Base-by-base conservation (phyloP, 148 eudicot genomes). In the Rheum nobile region DNA sequence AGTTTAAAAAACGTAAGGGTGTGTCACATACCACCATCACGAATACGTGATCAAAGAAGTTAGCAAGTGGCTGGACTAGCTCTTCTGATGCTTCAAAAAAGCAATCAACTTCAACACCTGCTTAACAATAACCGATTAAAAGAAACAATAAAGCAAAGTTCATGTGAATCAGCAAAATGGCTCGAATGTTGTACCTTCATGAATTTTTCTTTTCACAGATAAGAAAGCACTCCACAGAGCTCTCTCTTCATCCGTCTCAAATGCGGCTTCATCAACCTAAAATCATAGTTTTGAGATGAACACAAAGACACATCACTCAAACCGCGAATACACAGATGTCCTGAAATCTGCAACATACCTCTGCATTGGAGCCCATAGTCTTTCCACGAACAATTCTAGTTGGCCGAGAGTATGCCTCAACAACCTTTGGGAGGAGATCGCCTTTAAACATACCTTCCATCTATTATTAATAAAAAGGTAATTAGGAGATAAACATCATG, bases 371-470 rank as follows among this genome's bases (percentile, higher is more conserved):
- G 74, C 78, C 81, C 71, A 83, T 42, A 74, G 88, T 90, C 85
- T 95, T 95, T 72, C 99, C 99, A 46, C 99, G 96, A 69, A 95
- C 97, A 59, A 95, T 95, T 82, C 97, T 95, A 70, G 99, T 92
- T 67, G 99, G 99, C 39, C 99, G 86, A 75, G 96, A 92, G 85
- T 95, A 95, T 67, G 94, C 97, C 85, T 95, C 97, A 65, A 95
- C 87, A 59, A 95, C 83, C 83, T 84, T 95, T 35, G 94, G 84
- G 34, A 95, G 77, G 80, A 87, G 88, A 71, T 87, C 89, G 19
- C 90, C 91, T 81, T 79, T 88, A 67, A 82, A 86, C 83, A 95
- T 73, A 21, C 75, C 82, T 39, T 90, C 96, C 99, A 95, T 88
- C 99, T 95, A 84, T 12, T 65, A 76, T n/a, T 17, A 75, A 41